A percentile compares a stretch with the other conserved stretches of the same genome.
These are phyloP conservation scores for Yarrowia sp. DNA, from an alignment of 805 yeast species.

Conservation along the genomic window DNA sequence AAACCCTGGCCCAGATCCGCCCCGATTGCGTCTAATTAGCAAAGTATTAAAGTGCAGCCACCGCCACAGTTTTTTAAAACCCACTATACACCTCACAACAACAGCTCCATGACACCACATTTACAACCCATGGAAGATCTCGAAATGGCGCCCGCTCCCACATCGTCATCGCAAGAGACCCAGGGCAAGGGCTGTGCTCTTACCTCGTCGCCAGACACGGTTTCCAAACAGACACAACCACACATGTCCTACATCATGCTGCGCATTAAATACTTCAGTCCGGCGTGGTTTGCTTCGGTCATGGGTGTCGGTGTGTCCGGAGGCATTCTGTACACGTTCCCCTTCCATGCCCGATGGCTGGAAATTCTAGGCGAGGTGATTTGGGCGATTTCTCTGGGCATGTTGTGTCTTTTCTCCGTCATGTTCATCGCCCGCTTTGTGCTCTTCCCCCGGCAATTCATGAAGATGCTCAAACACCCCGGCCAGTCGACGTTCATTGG, in stretches of 20 bases:
- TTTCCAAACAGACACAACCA: not conserved
- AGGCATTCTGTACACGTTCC: slow-evolving; percentile 59
- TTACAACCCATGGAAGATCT: not conserved
- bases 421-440: slow-evolving; percentile 46
- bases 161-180: slow-evolving; percentile 5
- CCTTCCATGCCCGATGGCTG: slow-evolving; percentile 63
- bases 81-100: not conserved
- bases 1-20: not conserved
- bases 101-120: not conserved
- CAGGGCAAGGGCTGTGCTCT: not conserved
- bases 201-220: not conserved
- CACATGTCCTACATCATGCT: slow-evolving; percentile 22
- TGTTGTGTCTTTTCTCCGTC: slow-evolving; percentile 44
- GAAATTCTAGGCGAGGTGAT: slow-evolving; percentile 55
- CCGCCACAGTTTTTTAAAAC: slow-evolving; percentile 16
- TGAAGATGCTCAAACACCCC: slow-evolving; percentile 43
- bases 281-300: slow-evolving; percentile 61
- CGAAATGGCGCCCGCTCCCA: slow-evolving; percentile 12
- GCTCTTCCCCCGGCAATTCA: slow-evolving; percentile 39
- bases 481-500: slow-evolving; percentile 65
- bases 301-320: slow-evolving; percentile 86
- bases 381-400: slow-evolving; percentile 58
- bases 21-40: slow-evolving; percentile 18
- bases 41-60: slow-evolving; percentile 25
- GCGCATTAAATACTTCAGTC: slow-evolving; percentile 34